These are phyloP conservation scores for Lentinula sp. DNA, from an alignment of 768 basidiomycete species.

Conservation along the genomic window DNA sequence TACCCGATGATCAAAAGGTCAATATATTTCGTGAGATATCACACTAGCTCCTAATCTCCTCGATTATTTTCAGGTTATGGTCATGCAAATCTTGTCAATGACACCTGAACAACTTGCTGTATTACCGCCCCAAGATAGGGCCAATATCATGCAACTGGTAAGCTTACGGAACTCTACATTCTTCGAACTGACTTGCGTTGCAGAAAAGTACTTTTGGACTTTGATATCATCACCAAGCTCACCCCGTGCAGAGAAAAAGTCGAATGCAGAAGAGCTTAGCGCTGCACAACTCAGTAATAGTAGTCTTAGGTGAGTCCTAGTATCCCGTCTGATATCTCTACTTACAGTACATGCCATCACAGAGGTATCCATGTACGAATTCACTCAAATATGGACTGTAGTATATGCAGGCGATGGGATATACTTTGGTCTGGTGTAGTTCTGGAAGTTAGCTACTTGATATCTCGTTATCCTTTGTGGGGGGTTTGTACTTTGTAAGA, in stretches of 20 bases:
- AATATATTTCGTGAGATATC: slow-evolving; percentile 1
- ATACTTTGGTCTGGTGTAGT: too few species aligned
- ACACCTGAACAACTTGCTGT: slow-evolving; percentile 78
- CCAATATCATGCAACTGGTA: slow-evolving; percentile 80
- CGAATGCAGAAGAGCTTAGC: too few species aligned
- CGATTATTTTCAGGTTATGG: slow-evolving; percentile 44
- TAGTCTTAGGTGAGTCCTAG: too few species aligned
- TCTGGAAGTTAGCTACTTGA: too few species aligned
- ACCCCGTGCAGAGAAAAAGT: too few species aligned
- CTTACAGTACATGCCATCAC: not conserved
- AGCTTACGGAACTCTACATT: not conserved
- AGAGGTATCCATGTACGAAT: too few species aligned
- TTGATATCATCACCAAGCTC: not conserved
- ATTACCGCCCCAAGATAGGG: slow-evolving; percentile 67
- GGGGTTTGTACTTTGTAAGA: not conserved
- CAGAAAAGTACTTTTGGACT: slow-evolving; percentile 3
- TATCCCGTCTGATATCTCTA: not conserved
- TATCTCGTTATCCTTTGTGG: too few species aligned
- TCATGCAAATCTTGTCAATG: slow-evolving; percentile 77
- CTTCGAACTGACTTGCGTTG: not conserved
- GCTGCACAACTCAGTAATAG: too few species aligned
- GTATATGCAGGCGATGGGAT: too few species aligned
- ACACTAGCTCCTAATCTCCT: slow-evolving; percentile 9
- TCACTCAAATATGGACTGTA: too few species aligned
- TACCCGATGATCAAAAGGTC: slow-evolving; percentile 30